A percentile compares a stretch with the other conserved stretches of the same genome.
phyloP scores from a whole-genome alignment of 2,329 filamentous ascomycete genomes.

The Fonsecaea pugnacius region DNA sequence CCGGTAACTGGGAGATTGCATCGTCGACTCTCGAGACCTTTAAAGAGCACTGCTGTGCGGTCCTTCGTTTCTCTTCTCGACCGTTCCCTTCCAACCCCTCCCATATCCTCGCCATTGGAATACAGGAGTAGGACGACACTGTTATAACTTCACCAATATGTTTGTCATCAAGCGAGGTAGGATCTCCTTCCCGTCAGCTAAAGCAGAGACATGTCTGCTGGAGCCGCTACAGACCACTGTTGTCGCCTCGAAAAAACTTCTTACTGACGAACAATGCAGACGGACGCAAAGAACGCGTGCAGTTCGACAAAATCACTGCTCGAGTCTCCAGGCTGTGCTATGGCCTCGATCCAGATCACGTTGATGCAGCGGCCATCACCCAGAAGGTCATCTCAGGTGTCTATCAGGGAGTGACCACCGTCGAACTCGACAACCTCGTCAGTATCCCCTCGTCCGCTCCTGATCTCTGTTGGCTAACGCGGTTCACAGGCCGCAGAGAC shows the following conservation, averaged over 20 bases:
- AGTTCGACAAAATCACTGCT: slow-evolving; percentile 99
- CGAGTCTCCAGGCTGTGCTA: slow-evolving; percentile 98
- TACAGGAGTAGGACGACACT: slow-evolving; percentile 2
- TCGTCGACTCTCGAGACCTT: slow-evolving; percentile 10
- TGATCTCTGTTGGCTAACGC: slow-evolving; percentile 36
- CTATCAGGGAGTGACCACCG: slow-evolving; percentile 95
- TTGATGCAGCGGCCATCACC: slow-evolving; percentile 96
- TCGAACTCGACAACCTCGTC: slow-evolving; percentile 96
- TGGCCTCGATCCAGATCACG: slow-evolving; percentile 90
- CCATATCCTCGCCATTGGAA: slow-evolving; percentile 6
- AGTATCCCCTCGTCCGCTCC: slow-evolving; percentile 44
- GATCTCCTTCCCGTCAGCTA: slow-evolving; percentile 37
- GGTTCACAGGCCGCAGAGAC: slow-evolving; percentile 84
- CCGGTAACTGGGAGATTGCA: slow-evolving; percentile 16
- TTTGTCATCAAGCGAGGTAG: slow-evolving; percentile 68
- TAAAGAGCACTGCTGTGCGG: slow-evolving; percentile 21
- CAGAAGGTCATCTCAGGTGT: slow-evolving; percentile 99
- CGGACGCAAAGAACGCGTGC: slow-evolving; percentile 98
- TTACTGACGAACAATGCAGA: slow-evolving; percentile 59
- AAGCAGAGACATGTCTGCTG: background rate
- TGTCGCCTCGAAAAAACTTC: slow-evolving; percentile 24
- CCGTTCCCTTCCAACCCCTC: slow-evolving; percentile 1
- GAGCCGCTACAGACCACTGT: slow-evolving; percentile 1
- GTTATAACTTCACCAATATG: slow-evolving; percentile 47
- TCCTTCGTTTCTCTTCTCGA: slow-evolving; percentile 1